phyloP scores from a whole-genome alignment of 176 grass and related monocot genomes.

The Paspalum vaginatum region DNA sequence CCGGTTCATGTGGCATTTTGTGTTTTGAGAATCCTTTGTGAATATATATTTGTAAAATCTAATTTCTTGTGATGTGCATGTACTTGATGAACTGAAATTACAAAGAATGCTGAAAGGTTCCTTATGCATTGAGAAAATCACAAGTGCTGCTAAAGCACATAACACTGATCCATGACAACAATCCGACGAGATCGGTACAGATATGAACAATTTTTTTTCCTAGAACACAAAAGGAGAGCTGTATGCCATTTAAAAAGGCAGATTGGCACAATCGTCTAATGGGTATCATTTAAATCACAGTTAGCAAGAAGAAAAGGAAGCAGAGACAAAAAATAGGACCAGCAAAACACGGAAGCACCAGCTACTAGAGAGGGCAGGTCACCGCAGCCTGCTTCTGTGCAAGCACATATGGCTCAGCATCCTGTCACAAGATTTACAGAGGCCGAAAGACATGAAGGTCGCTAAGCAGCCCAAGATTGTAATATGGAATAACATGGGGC shows the following conservation, averaged over 20 bases:
- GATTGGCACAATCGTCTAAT: background rate
- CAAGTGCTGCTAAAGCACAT: background rate
- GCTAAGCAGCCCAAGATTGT: too few species aligned
- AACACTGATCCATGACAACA: too few species aligned
- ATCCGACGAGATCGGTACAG: too few species aligned
- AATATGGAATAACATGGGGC: background rate
- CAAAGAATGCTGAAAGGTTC: background rate
- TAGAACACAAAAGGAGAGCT: too few species aligned
- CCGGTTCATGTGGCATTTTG: background rate
- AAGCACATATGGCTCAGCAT: background rate
- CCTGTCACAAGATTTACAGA: background rate
- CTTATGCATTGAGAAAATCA: background rate
- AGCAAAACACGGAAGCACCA: background rate
- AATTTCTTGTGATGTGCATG: background rate
- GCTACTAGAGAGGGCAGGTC: background rate
- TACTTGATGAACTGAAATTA: background rate
- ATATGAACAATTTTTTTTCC: too few species aligned
- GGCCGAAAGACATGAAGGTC: background rate
- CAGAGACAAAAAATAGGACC: too few species aligned
- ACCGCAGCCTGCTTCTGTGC: background rate
- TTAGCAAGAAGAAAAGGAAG: background rate
- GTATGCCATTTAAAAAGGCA: too few species aligned
- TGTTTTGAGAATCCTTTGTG: background rate
- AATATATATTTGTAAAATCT: background rate
- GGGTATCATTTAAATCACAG: constrained; percentile 1